These are phyloP conservation scores for Boletus tylopilopsis DNA, from an alignment of 768 basidiomycete genomes.

Conservation along the genomic window DNA sequence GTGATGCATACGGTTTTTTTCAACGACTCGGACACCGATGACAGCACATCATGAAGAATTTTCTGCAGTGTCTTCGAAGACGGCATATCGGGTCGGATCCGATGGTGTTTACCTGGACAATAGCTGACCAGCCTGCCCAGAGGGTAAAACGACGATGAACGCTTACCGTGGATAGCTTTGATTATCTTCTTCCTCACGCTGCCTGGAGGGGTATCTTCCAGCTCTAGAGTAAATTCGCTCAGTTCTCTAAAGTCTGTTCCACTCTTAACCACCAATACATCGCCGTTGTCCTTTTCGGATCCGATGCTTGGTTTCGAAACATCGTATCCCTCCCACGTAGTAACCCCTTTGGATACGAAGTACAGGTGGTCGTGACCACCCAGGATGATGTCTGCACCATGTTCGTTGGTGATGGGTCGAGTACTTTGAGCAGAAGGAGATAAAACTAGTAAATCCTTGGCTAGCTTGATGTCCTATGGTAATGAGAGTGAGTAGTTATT, in stretches of 20 bases:
- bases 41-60: slow-evolving; percentile 60
- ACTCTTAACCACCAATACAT: slow-evolving; percentile 75
- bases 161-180: slow-evolving; percentile 53
- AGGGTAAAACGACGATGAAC: background rate
- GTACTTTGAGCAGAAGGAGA: slow-evolving; percentile 51
- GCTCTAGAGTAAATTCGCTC: slow-evolving; percentile 65
- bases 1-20: slow-evolving; percentile 75
- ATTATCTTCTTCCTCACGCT: slow-evolving; percentile 67
- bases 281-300: slow-evolving; percentile 67
- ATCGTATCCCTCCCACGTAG: slow-evolving; percentile 65
- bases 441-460: slow-evolving; percentile 58
- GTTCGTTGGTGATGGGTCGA: slow-evolving; percentile 43
- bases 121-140: background rate
- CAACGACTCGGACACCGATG: slow-evolving; percentile 64
- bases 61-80: slow-evolving; percentile 52
- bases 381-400: slow-evolving; percentile 80
- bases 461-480: slow-evolving; percentile 63
- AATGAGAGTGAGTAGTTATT: slow-evolving; percentile 7
- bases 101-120: slow-evolving; percentile 59
- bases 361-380: slow-evolving; percentile 91
- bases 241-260: slow-evolving; percentile 89
- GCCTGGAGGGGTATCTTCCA: slow-evolving; percentile 55
- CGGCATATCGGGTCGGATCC: slow-evolving; percentile 53
- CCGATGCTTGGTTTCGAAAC: slow-evolving; percentile 50
- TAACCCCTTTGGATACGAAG: slow-evolving; percentile 64